Evolutionary conservation across 1,139 yeast species (phyloP).

Genomic region (Kazachstania sp.): DNA sequence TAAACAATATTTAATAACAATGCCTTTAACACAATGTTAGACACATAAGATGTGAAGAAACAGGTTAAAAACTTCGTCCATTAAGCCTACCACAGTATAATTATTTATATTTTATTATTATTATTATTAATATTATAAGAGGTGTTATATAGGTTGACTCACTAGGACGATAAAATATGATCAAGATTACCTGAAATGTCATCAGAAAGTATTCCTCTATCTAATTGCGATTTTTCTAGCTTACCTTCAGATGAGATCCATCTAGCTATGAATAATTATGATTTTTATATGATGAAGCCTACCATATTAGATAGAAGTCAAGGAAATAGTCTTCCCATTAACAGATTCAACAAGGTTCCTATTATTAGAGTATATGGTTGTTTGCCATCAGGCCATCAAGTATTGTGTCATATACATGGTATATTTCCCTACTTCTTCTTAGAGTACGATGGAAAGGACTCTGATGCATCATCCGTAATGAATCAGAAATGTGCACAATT

Average conservation of each 20-base stretch:
- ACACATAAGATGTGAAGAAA: no score
- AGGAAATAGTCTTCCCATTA: slow-evolving; percentile 27
- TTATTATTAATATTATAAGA: no score
- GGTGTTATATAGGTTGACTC: no score
- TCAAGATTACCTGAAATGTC: neutral
- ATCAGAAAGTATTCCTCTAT: neutral
- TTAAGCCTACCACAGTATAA: no score
- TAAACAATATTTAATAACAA: neutral
- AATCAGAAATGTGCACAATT: slow-evolving; percentile 27
- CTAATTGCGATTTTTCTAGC: neutral
- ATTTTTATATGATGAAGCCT: slow-evolving; percentile 51
- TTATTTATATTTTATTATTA: no score
- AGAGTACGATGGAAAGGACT: slow-evolving; percentile 40
- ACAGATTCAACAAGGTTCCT: slow-evolving; percentile 50
- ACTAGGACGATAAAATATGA: no score
- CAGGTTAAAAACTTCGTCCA: no score
- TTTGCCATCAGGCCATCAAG: slow-evolving; percentile 45
- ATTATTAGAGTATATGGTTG: slow-evolving; percentile 70
- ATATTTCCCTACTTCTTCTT: slow-evolving; percentile 73
- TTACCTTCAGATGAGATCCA: slow-evolving; percentile 12
- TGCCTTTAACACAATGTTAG: neutral
- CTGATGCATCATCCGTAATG: slow-evolving; percentile 20
- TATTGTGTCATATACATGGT: slow-evolving; percentile 72
- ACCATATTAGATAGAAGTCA: slow-evolving; percentile 34
- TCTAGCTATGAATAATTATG: slow-evolving; percentile 40